These are phyloP conservation scores for Agastache rugosa DNA, from an alignment of 257 asterid species.

Conservation along the genomic window DNA sequence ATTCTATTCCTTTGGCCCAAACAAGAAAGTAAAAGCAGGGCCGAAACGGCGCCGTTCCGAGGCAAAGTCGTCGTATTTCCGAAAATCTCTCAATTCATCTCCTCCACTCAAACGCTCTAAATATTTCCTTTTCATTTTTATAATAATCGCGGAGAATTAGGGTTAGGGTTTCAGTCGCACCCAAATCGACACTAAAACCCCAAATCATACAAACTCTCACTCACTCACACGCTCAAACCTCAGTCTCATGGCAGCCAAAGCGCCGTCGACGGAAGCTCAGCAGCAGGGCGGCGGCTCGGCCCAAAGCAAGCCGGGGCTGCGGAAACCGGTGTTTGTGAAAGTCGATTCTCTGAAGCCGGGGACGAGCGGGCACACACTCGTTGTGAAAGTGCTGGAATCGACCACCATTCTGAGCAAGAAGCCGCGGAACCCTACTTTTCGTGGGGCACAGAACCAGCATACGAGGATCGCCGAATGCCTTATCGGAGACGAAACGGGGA, in stretches of 20 bases:
- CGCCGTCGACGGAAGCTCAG: conserved; percentile 44
- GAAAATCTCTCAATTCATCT: conserved; percentile 7
- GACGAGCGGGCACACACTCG: conserved; percentile 65
- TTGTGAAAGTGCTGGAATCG: conserved; percentile 60
- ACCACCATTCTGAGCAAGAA: conserved; percentile 65
- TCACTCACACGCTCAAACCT: not conserved
- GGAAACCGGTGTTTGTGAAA: conserved; percentile 73
- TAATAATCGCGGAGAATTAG: conserved; percentile 20
- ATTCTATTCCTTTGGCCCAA: not conserved
- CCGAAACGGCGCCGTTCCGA: conserved; percentile 27
- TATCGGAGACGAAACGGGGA: conserved; percentile 74
- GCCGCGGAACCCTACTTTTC: conserved; percentile 57
- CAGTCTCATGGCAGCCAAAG: conserved; percentile 43
- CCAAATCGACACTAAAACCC: conserved; percentile 31
- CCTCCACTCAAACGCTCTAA: conserved; percentile 3
- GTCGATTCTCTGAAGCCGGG: conserved; percentile 73
- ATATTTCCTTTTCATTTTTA: not conserved
- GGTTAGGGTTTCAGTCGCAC: conserved; percentile 50
- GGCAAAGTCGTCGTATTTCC: not conserved
- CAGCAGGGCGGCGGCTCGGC: conserved; percentile 43
- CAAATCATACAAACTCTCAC: not conserved
- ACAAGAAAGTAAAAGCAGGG: too few relatives aligned
- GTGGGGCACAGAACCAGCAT: conserved; percentile 54
- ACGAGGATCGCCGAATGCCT: conserved; percentile 75
- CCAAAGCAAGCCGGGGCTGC: conserved; percentile 50